A percentile compares a stretch with the other conserved stretches of the same genome.
Conservation (phyloP, 371 early-diverging fungal species). For the Mortierella sp. region DNA sequence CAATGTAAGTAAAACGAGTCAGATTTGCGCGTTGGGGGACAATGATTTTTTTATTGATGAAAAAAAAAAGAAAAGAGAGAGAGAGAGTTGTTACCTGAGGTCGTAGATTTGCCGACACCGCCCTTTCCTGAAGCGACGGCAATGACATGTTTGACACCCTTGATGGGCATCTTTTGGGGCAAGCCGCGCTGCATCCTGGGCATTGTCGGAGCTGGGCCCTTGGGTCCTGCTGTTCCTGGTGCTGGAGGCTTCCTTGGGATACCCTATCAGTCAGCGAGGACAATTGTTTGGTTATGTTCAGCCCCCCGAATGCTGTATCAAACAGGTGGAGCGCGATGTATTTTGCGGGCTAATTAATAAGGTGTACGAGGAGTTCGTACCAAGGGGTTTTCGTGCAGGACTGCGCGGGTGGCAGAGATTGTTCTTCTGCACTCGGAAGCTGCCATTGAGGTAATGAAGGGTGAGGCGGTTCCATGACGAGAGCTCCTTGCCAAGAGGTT, state of each 20-base stretch:
- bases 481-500: not conserved
- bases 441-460: not conserved
- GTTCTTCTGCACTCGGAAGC: not conserved
- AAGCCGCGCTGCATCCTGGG: slow-evolving; percentile 76
- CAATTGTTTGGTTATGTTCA: no score
- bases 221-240: slow-evolving; percentile 31
- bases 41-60: not conserved
- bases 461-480: not conserved
- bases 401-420: slow-evolving; percentile 57
- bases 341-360: not conserved
- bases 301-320: no score
- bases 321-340: not conserved
- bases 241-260: slow-evolving; percentile 44
- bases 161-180: slow-evolving; percentile 75
- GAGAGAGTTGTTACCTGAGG: slow-evolving; percentile 69
- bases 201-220: slow-evolving; percentile 60
- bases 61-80: not conserved
- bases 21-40: no score
- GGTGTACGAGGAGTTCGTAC: no score
- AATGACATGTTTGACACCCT: slow-evolving; percentile 77
- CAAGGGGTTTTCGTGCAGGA: slow-evolving; percentile 71
- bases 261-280: slow-evolving; percentile 18
- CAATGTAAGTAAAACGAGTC: no score
- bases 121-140: slow-evolving; percentile 93
- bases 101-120: slow-evolving; percentile 92